Percentiles rank a stretch among this genome's conserved stretches.
These are phyloP conservation scores for Chlamydomonas sphaeroides DNA, from an alignment of 139 green algal genomes.

Conservation along the genomic window DNA sequence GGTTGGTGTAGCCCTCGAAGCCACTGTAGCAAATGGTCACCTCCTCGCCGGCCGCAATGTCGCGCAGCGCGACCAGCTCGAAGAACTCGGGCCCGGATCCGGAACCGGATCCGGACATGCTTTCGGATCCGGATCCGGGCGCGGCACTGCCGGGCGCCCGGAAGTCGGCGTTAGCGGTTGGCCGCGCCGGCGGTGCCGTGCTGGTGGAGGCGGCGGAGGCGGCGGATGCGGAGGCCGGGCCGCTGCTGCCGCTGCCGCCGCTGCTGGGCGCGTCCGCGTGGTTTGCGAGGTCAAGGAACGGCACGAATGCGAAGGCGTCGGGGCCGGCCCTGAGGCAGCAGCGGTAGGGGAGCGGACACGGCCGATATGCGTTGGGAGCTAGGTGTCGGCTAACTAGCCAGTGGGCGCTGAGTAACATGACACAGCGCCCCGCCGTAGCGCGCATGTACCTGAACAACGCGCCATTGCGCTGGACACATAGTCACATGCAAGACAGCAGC, in stretches of 20 bases:
- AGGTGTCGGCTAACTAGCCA: too few species aligned
- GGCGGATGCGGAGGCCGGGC: background rate
- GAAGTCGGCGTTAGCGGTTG: conserved; percentile 58
- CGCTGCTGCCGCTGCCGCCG: background rate
- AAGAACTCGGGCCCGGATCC: background rate
- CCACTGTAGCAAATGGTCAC: conserved; percentile 74
- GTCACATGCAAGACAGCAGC: too few species aligned
- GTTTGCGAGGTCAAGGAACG: conserved; percentile 75
- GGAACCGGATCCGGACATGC: too few species aligned
- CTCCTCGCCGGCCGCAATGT: conserved; percentile 21
- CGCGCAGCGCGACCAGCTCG: conserved; percentile 63
- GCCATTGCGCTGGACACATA: too few species aligned
- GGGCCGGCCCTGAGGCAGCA: conserved; percentile 17
- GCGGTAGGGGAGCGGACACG: background rate
- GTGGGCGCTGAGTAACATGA: too few species aligned
- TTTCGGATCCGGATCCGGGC: too few species aligned
- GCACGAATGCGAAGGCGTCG: conserved; percentile 64
- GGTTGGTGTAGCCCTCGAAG: conserved; percentile 51
- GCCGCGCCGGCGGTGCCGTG: too few species aligned
- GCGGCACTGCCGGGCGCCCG: too few species aligned
- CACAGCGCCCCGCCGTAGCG: too few species aligned
- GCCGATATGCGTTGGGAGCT: too few species aligned
- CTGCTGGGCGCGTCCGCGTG: conserved; percentile 48
- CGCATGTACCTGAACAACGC: too few species aligned
- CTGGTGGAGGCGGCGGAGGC: background rate